Evolutionary conservation across 2,329 filamentous ascomycete genomes (phyloP).

Genomic region (Phoma sp.): DNA sequence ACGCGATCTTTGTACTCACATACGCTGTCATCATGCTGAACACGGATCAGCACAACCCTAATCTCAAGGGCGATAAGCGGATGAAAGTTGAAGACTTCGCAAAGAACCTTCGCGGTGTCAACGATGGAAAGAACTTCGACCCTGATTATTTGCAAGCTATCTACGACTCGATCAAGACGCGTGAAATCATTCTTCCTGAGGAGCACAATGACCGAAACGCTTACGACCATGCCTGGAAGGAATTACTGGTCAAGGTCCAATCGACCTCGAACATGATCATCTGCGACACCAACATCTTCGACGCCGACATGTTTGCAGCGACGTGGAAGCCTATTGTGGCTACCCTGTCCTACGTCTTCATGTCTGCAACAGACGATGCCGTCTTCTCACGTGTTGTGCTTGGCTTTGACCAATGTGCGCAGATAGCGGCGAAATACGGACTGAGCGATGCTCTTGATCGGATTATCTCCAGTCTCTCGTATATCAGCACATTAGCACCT

Average conservation of each 20-base stretch:
- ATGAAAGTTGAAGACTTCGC: slow-evolving; percentile 87
- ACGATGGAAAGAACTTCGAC: slow-evolving; percentile 83
- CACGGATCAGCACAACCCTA: slow-evolving; percentile 95
- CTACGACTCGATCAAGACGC: slow-evolving; percentile 86
- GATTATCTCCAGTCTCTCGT: slow-evolving; percentile 86
- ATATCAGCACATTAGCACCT: slow-evolving; percentile 86
- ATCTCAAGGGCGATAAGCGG: slow-evolving; percentile 76
- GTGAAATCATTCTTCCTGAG: slow-evolving; percentile 95
- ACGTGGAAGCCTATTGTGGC: slow-evolving; percentile 96
- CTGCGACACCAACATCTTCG: slow-evolving; percentile 92
- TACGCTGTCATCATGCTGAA: slow-evolving; percentile 99
- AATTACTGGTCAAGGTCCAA: slow-evolving; percentile 84
- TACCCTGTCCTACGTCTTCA: slow-evolving; percentile 96
- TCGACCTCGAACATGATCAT: slow-evolving; percentile 75
- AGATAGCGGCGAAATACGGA: slow-evolving; percentile 84
- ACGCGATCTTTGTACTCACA: slow-evolving; percentile 86
- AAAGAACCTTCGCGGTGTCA: slow-evolving; percentile 88
- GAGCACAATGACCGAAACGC: slow-evolving; percentile 97
- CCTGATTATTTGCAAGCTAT: slow-evolving; percentile 84
- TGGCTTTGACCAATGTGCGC: slow-evolving; percentile 94
- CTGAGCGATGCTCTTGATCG: slow-evolving; percentile 88
- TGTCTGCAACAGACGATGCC: slow-evolving; percentile 95
- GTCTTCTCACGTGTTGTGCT: slow-evolving; percentile 93
- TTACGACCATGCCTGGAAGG: slow-evolving; percentile 97
- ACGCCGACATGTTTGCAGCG: slow-evolving; percentile 95